Evolutionary conservation across 768 basidiomycete species (phyloP), one percentile per base, ranked within the genome.

Genomic region (Daedalea quercina): DNA sequence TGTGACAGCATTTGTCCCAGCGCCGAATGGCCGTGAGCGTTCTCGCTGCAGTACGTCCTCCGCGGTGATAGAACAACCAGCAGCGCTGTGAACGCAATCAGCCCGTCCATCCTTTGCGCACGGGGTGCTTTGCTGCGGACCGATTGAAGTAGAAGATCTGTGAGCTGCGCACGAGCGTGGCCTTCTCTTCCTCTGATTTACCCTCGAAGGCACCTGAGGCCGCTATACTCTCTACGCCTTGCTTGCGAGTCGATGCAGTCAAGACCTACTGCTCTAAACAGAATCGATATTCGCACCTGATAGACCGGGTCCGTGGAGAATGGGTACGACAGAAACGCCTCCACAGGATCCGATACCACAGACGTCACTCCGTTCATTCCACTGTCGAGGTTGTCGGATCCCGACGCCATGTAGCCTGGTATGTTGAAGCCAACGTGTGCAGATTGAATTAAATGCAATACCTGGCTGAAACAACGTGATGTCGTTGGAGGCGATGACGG

Each of bases 111-210:
- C 15, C 12, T 31, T 40, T 6, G 13, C 37, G 4, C 15, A 17
- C 37, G 37, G 19, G 6, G 17, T 40, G 19, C 8, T 19, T 8
- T 6, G 20, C n/a, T 22, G 50, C 69, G 51, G 52, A 80, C 82
- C 70, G 70, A 67, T 87, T 89, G 67, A 87, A 90, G 68, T 87
- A 90, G 63, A 85, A 90, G 0, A 88, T 73, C 17, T 78, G 73
- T 1, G 80, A 79, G 35, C 74, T 75, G 9, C 78, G 73, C 31
- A 82, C 53, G 26, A 79, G 67, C 23, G 80, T 76, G 13, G 77
- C 75, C 51, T 60, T 67, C 31, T 76, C 70, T 19, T 71, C 72
- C 8, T 70, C 64, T 1, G 74, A 53, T 26, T 65, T 61, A 63
- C 61, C 55, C 9, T 69, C 62, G 31, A 76, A 55, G 2, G 73